A percentile compares a stretch with the other conserved stretches of the same genome.
Evolutionary conservation across 2,329 filamentous ascomycete genomes (phyloP).

Genomic region (Sphaceloma murrayae): DNA sequence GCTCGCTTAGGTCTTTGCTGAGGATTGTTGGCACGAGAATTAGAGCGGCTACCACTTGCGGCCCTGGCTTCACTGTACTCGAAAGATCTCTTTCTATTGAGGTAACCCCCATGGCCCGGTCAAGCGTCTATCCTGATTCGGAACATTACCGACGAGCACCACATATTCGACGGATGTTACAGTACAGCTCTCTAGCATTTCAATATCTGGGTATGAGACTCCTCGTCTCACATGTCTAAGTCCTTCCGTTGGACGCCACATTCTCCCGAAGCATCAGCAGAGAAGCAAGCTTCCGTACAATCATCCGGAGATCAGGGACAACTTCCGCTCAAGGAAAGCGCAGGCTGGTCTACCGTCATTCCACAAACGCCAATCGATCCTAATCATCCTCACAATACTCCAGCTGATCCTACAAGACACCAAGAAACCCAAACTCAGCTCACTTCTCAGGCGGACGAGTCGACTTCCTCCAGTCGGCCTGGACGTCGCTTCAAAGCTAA

Average conservation of each 20-base stretch:
- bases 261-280: conserved; percentile 13
- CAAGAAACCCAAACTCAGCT: not conserved
- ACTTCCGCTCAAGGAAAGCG: conserved; percentile 8
- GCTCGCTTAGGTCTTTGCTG: conserved; percentile 11
- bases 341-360: conserved; percentile 1
- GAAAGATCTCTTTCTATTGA: no score
- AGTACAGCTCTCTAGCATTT: not conserved
- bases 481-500: conserved; percentile 46
- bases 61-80: no score
- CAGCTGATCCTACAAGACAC: not conserved
- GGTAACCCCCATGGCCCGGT: conserved; percentile 7
- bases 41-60: no score
- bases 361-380: not conserved
- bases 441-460: conserved; percentile 13
- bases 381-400: not conserved
- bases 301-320: conserved; percentile 9
- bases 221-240: conserved; percentile 12
- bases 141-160: not conserved
- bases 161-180: not conserved
- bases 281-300: conserved; percentile 1
- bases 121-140: conserved; percentile 1
- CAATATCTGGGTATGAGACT: not conserved
- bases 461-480: conserved; percentile 18
- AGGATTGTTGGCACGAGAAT: not conserved
- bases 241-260: conserved; percentile 9